phyloP scores from a whole-genome alignment of 345 rosid genomes.

The Salix exigua region DNA sequence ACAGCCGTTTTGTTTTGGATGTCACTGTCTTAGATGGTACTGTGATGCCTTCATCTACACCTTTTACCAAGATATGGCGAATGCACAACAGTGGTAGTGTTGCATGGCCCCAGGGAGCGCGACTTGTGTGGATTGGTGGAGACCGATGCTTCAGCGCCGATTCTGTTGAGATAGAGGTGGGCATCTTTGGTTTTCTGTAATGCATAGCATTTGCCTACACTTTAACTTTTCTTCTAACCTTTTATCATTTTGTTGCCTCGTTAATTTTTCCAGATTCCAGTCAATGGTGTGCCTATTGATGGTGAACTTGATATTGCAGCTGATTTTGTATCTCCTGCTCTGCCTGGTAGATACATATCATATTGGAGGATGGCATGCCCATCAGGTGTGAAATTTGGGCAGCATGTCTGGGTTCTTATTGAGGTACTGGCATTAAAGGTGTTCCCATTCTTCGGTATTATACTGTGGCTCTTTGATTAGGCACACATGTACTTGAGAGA shows the following conservation, averaged over 20 bases:
- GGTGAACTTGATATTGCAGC: conserved; percentile 68
- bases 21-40: conserved; percentile 87
- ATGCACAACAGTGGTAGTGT: conserved; percentile 72
- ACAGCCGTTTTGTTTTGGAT: conserved; percentile 76
- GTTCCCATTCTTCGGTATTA: background rate
- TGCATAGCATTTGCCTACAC: background rate
- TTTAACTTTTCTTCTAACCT: background rate
- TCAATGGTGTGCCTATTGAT: conserved; percentile 54
- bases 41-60: conserved; percentile 61
- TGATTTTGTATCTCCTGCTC: conserved; percentile 68
- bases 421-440: conserved; percentile 38
- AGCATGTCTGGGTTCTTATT: conserved; percentile 89
- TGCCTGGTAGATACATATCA: conserved; percentile 77
- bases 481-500: background rate
- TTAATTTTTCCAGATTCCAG: conserved; percentile 51
- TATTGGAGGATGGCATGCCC: conserved; percentile 86
- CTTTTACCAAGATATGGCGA: conserved; percentile 88
- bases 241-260: background rate
- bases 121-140: conserved; percentile 77
- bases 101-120: conserved; percentile 62
- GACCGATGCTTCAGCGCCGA: conserved; percentile 45
- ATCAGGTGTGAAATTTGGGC: conserved; percentile 72
- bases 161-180: conserved; percentile 58
- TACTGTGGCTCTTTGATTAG: background rate
- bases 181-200: background rate